Evolutionary conservation across 179 eudicot species (phyloP).

Genomic region (Silene coronaria): DNA sequence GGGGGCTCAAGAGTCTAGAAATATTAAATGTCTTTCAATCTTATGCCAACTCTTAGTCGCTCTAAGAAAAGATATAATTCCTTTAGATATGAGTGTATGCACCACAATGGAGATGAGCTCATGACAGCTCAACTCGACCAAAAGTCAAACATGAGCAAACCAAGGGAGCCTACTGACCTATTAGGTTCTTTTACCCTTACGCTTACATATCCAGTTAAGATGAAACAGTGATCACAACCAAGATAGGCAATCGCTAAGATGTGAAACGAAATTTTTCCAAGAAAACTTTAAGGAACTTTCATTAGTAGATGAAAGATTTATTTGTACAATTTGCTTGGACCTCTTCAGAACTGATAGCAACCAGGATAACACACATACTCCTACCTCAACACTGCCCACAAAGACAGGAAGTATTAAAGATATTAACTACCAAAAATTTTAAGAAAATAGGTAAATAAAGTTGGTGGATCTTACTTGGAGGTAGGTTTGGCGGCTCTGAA

Average conservation of each 20-base stretch:
- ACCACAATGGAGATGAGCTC: not conserved
- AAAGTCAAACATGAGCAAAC: not conserved
- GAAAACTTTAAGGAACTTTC: not conserved
- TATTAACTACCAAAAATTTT: not conserved
- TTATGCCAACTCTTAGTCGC: not conserved
- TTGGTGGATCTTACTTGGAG: constrained; percentile 40
- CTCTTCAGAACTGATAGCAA: not conserved
- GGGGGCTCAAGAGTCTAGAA: not conserved
- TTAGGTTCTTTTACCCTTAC: not conserved
- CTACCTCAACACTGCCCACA: not conserved
- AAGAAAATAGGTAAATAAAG: not conserved
- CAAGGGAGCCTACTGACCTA: not conserved
- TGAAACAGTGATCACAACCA: not conserved
- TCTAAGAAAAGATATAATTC: not conserved
- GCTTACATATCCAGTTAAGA: not conserved
- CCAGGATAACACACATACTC: not conserved
- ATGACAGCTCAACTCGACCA: not conserved
- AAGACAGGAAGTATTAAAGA: not conserved
- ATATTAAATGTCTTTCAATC: not conserved
- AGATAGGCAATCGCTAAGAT: not conserved
- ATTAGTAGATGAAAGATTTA: too few species aligned
- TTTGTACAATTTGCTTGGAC: not conserved
- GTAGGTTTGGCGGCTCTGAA: constrained; percentile 56
- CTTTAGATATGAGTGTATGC: not conserved
- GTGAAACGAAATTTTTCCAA: not conserved